Conservation (phyloP, 2,329 filamentous ascomycete genomes). For the Bimuria novae-zelandiae region DNA sequence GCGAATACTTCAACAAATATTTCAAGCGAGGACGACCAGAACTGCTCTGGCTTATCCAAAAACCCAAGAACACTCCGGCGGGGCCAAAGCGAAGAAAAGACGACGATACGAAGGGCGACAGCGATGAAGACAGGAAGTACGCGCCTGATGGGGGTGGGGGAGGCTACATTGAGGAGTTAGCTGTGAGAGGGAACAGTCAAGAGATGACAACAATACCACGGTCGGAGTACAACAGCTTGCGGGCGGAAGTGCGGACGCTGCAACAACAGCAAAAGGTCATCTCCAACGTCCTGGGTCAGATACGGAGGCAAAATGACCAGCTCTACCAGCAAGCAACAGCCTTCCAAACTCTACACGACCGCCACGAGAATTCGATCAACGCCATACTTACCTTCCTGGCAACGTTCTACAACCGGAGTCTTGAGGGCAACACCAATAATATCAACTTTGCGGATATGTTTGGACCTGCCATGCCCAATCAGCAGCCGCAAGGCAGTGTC, state of each 20-base stretch:
- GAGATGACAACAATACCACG: conserved; percentile 61
- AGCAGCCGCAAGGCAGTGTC: conserved; percentile 61
- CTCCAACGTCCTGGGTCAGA: conserved; percentile 75
- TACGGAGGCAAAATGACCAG: conserved; percentile 85
- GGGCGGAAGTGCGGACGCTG: conserved; percentile 79
- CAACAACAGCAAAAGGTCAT: conserved; percentile 88
- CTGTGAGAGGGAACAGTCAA: conserved; percentile 38
- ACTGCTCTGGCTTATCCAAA: conserved; percentile 93
- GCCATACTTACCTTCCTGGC: conserved; percentile 97
- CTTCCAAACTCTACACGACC: conserved; percentile 89
- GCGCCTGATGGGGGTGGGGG: conserved; percentile 50
- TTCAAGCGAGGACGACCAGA: conserved; percentile 93
- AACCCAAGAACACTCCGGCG: conserved; percentile 74
- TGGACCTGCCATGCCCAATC: conserved; percentile 70
- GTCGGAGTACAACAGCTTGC: conserved; percentile 77
- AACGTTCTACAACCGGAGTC: conserved; percentile 91
- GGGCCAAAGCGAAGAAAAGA: conserved; percentile 55
- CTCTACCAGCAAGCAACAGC: conserved; percentile 85
- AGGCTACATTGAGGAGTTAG: conserved; percentile 49
- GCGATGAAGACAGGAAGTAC: conserved; percentile 64
- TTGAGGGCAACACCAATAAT: conserved; percentile 78
- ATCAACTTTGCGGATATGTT: conserved; percentile 86
- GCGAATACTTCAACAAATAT: conserved; percentile 96
- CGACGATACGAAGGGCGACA: conserved; percentile 69
- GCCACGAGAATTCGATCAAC: conserved; percentile 98